phyloP scores from a whole-genome alignment of 805 yeast species.

The Metschnikowia orientalis region DNA sequence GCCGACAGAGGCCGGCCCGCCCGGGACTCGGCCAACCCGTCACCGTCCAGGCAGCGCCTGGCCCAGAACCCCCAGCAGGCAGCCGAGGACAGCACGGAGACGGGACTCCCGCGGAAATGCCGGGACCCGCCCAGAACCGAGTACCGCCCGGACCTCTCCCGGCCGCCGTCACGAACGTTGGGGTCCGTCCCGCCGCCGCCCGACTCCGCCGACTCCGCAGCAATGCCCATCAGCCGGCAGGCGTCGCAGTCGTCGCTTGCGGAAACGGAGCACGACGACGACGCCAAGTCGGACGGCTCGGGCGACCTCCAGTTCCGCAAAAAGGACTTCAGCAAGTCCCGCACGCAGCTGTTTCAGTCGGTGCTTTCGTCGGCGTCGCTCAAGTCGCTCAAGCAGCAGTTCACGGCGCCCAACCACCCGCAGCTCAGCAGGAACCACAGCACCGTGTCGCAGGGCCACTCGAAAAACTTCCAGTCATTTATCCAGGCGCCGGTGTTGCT shows the following conservation, averaged over 20 bases:
- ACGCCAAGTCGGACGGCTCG: conserved; percentile 8
- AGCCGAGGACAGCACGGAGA: too few species aligned
- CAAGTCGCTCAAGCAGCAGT: conserved; percentile 34
- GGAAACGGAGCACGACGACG: conserved; percentile 3
- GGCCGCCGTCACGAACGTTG: conserved; percentile 1
- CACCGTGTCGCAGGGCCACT: conserved; percentile 12
- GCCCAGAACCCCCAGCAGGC: too few species aligned
- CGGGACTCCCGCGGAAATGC: too few species aligned
- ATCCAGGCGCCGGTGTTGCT: conserved; percentile 45
- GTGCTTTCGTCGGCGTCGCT: conserved; percentile 43
- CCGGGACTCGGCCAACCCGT: too few species aligned
- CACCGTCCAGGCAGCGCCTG: too few species aligned
- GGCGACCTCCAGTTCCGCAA: conserved; percentile 33
- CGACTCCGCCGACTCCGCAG: neutral
- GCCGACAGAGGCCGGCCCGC: too few species aligned
- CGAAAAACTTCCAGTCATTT: conserved; percentile 39
- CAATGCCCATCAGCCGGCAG: conserved; percentile 2
- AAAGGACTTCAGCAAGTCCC: conserved; percentile 32
- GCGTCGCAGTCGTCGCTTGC: conserved; percentile 1
- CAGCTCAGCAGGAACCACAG: conserved; percentile 14
- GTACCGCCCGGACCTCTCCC: conserved; percentile 2
- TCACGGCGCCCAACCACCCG: conserved; percentile 12
- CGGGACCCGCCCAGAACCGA: too few species aligned
- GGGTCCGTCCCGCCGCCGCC: too few species aligned
- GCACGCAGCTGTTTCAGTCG: conserved; percentile 42